A percentile compares a stretch with the other conserved stretches of the same genome.
Conservation (phyloP, 169 alveolate genomes). For the Eimeria acervulina region DNA sequence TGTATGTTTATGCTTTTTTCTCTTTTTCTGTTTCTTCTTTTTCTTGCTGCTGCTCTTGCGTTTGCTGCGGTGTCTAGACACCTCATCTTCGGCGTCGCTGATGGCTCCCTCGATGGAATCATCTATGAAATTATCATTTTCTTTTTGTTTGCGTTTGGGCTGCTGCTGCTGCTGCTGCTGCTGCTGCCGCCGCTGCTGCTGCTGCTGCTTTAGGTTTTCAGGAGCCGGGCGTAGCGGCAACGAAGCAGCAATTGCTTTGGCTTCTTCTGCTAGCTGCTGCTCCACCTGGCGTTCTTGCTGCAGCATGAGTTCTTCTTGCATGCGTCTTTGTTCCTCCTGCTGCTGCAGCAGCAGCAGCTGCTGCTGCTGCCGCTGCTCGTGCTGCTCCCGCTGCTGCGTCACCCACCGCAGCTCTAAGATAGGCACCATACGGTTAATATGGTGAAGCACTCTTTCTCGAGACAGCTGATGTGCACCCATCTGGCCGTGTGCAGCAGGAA, state of each 20-base stretch:
- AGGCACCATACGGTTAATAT: neutral
- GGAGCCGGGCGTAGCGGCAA: constrained; percentile 13
- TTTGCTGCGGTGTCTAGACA: neutral
- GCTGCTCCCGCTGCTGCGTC: constrained; percentile 44
- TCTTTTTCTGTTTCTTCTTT: too few species aligned
- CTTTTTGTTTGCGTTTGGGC: constrained; percentile 2
- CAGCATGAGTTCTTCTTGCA: constrained; percentile 18
- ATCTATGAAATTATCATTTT: neutral
- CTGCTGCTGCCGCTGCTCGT: constrained; percentile 52
- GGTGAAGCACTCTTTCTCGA: constrained; percentile 7
- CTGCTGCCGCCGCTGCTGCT: constrained; percentile 11
- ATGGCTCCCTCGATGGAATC: neutral
- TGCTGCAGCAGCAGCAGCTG: constrained; percentile 33
- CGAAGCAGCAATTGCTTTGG: constrained; percentile 22
- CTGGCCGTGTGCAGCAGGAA: constrained; percentile 20
- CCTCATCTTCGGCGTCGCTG: neutral
- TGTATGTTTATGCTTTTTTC: neutral
- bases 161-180: constrained; percentile 40
- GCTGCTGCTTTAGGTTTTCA: neutral
- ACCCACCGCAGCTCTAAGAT: constrained; percentile 32
- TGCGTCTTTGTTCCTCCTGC: constrained; percentile 8
- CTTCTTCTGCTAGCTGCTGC: constrained; percentile 14
- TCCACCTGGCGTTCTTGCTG: neutral
- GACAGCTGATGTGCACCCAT: neutral
- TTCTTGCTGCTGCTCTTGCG: too few species aligned